Evolutionary conservation across 106 monocot species (phyloP), one percentile per base, ranked within the genome.

Genomic region (Gastrodia elata): DNA sequence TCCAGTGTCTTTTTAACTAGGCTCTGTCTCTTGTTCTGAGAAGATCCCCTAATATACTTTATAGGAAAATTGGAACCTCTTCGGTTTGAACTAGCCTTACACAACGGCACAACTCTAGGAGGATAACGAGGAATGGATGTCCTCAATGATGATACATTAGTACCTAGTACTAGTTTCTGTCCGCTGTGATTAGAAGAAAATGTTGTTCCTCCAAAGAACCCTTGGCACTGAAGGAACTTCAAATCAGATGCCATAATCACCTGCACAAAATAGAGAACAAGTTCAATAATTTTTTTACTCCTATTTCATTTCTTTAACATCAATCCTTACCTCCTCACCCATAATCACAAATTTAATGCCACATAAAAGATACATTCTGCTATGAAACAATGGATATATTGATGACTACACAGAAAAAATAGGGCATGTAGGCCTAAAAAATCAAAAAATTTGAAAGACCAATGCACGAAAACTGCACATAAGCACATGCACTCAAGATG

Each of bases 51-150:
- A n/a, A n/a, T n/a, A 38, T 76, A 87, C 46, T 82, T 87, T 69
- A 87, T 83, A 42, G 93, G 87, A 73, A 93, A 93, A 68, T 93
- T 87, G 1, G 85, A 87, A 74, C 87, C 89, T 67, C 83, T 83
- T 74, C 78, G 87, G 74, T 74, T 83, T 37, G 78, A 73, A 58
- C 59, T 73, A 27, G 80, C 82, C n/a, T 35, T 55, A 44, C 82
- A 82, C 27, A 73, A 64, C 2, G 74, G 65, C 16, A 41, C 24
- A 28, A 70, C 70, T n/a, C n/a, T n/a, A 38, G 59, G 75, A 11
- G 64, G 52, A 79, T 73, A 48, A 26, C 26, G 36, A 75, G 39
- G 27, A 68, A 55, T 58, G 25, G 58, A 33, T 5, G 20, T 41
- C 26, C 70, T 86, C 52, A 69, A 22, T 4, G 71, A 36, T 6